These are phyloP conservation scores for Suillus luteus DNA, from an alignment of 768 basidiomycete species.

Conservation along the genomic window DNA sequence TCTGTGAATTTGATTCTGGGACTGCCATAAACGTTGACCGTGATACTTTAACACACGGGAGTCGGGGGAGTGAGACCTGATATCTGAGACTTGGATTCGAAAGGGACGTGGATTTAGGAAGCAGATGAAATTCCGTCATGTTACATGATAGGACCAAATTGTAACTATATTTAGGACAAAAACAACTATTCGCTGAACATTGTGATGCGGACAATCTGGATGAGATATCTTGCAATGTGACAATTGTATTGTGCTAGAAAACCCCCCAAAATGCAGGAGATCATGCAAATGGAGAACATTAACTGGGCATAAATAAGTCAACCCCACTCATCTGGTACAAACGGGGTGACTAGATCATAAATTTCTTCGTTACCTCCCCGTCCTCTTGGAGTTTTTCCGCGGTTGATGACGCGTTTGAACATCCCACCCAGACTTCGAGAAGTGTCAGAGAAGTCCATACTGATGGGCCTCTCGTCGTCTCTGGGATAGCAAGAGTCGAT, in stretches of 20 bases:
- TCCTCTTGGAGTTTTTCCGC: conserved; percentile 47
- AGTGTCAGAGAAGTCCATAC: conserved; percentile 38
- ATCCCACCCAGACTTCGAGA: conserved; percentile 48
- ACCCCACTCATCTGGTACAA: conserved; percentile 76
- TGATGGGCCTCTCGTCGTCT: conserved; percentile 28
- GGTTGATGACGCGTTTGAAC: conserved; percentile 62
- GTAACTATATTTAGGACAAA: conserved; percentile 3
- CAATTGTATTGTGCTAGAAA: conserved; percentile 3
- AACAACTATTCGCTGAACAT: not conserved
- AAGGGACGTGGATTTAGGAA: not conserved
- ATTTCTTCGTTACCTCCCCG: conserved; percentile 73
- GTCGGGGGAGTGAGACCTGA: not conserved
- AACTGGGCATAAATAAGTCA: conserved; percentile 26
- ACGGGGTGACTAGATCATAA: conserved; percentile 82
- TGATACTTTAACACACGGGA: not conserved
- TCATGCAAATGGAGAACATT: not conserved
- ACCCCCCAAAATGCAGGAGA: not conserved
- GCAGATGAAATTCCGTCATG: not conserved
- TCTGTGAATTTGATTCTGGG: not conserved
- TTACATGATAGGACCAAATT: conserved; percentile 1
- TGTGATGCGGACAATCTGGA: not conserved
- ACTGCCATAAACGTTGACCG: conserved; percentile 3
- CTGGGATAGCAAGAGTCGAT: conserved; percentile 67
- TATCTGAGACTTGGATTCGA: not conserved
- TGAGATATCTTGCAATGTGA: not conserved